A percentile compares a stretch with the other conserved stretches of the same genome.
These are phyloP conservation scores for Oryza meyeriana DNA, from an alignment of 176 grass and related monocot genomes.

Conservation along the genomic window DNA sequence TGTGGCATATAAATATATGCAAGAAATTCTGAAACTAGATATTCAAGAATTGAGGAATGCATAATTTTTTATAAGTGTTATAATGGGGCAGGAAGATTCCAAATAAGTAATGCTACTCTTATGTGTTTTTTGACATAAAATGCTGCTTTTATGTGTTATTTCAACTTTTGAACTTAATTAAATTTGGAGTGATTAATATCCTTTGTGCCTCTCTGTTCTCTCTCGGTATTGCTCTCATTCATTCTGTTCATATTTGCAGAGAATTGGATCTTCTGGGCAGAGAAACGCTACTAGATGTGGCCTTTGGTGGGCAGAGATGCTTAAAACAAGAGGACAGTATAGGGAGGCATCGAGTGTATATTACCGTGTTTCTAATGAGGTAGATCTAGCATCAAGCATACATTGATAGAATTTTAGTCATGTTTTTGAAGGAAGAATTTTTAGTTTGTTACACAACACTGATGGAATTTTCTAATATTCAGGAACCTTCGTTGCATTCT, in stretches of 20 bases:
- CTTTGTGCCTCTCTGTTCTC: neutral
- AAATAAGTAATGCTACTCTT: neutral
- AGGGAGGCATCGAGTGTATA: slow-evolving; percentile 85
- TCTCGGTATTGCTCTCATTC: slow-evolving; percentile 19
- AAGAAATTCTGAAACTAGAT: slow-evolving; percentile 1
- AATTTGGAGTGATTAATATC: neutral
- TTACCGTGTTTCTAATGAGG: slow-evolving; percentile 96
- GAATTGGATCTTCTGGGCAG: slow-evolving; percentile 73
- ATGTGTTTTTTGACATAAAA: slow-evolving; percentile 4
- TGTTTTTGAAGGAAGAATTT: neutral
- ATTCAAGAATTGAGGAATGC: neutral
- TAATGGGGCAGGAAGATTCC: neutral
- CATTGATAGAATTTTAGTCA: neutral
- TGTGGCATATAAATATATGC: neutral
- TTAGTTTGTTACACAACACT: slow-evolving; percentile 33
- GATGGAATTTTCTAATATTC: slow-evolving; percentile 29
- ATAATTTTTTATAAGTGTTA: neutral
- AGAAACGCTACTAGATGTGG: slow-evolving; percentile 97
- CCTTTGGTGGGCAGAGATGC: slow-evolving; percentile 99
- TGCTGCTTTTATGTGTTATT: neutral
- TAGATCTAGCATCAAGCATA: slow-evolving; percentile 34
- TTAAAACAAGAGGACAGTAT: slow-evolving; percentile 77
- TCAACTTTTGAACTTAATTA: neutral
- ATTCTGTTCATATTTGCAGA: slow-evolving; percentile 56
- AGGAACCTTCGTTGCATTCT: slow-evolving; percentile 95